A percentile compares a stretch with the other conserved stretches of the same genome.
These are phyloP conservation scores for Lactarius pseudohatsudake DNA, from an alignment of 768 basidiomycete genomes.

Conservation along the genomic window DNA sequence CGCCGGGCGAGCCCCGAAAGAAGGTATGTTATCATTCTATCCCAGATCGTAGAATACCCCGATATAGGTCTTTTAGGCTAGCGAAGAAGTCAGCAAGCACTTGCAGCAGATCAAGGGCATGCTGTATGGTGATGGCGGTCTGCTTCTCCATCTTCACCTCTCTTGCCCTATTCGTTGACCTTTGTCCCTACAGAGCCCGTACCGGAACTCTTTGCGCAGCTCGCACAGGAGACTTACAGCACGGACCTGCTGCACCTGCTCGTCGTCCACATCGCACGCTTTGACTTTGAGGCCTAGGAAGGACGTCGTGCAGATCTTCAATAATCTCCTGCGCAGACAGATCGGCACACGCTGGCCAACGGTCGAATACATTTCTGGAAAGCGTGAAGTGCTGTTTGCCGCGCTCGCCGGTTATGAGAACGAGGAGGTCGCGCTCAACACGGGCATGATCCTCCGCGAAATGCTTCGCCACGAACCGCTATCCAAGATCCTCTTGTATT, in stretches of 20 bases:
- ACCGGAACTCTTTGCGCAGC: conserved; percentile 88
- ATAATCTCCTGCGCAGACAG: conserved; percentile 84
- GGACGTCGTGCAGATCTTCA: conserved; percentile 84
- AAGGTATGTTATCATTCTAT: conserved; percentile 54
- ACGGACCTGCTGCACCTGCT: conserved; percentile 83
- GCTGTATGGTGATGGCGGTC: conserved; percentile 86
- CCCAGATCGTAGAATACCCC: neutral
- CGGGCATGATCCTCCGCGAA: conserved; percentile 96
- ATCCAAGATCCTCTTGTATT: conserved; percentile 85
- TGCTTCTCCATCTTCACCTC: conserved; percentile 30
- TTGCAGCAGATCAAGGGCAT: conserved; percentile 88
- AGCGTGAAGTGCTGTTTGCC: conserved; percentile 77
- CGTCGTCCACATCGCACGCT: conserved; percentile 76
- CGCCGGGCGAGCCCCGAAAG: conserved; percentile 74
- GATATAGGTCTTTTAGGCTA: conserved; percentile 52
- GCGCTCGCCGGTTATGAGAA: conserved; percentile 91
- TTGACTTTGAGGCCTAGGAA: conserved; percentile 95
- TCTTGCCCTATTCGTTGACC: conserved; percentile 14
- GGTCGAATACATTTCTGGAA: conserved; percentile 85
- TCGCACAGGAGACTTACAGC: conserved; percentile 94
- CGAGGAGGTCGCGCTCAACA: conserved; percentile 94
- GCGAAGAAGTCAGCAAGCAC: conserved; percentile 87
- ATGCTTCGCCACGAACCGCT: conserved; percentile 94
- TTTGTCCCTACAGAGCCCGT: conserved; percentile 57
- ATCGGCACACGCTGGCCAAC: conserved; percentile 96